These are phyloP conservation scores for Knoxdaviesia proteae DNA, from an alignment of 2,329 filamentous ascomycete species.

Conservation along the genomic window DNA sequence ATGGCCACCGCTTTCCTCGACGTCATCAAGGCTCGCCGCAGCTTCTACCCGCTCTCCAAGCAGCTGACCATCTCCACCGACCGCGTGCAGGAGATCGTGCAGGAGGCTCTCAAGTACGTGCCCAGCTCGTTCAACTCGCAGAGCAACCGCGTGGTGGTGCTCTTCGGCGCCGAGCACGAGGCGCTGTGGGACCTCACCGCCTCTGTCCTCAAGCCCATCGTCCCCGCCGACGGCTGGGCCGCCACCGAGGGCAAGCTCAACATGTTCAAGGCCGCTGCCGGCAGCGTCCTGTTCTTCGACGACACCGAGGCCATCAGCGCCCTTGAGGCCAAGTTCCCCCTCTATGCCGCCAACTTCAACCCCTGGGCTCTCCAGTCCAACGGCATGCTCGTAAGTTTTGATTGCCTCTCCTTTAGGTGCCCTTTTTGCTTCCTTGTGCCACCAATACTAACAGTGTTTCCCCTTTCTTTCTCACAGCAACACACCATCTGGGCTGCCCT, in stretches of 20 bases:
- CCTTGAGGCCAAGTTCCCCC: constrained; percentile 46
- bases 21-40: constrained; percentile 46
- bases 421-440: not conserved
- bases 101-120: constrained; percentile 42
- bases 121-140: constrained; percentile 83
- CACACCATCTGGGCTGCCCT: constrained; percentile 63
- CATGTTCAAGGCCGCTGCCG: constrained; percentile 51
- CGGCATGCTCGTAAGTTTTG: constrained; percentile 40
- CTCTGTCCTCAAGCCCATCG: constrained; percentile 44
- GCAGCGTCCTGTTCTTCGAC: constrained; percentile 76
- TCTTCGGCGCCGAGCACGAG: constrained; percentile 67
- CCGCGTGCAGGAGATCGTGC: constrained; percentile 44
- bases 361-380: constrained; percentile 55
- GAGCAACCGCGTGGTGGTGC: constrained; percentile 55
- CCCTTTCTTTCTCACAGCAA: constrained; percentile 24
- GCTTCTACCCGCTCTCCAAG: constrained; percentile 47
- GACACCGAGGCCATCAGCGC: constrained; percentile 45
- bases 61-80: constrained; percentile 32
- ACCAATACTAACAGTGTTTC: not conserved
- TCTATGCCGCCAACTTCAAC: constrained; percentile 64
- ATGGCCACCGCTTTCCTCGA: constrained; percentile 36
- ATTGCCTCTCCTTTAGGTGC: no score
- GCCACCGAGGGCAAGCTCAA: constrained; percentile 21
- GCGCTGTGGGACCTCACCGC: constrained; percentile 63
- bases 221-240: constrained; percentile 43